Base-by-base conservation (phyloP, 176 grass and related monocot species). In the Carex myosuroides region DNA sequence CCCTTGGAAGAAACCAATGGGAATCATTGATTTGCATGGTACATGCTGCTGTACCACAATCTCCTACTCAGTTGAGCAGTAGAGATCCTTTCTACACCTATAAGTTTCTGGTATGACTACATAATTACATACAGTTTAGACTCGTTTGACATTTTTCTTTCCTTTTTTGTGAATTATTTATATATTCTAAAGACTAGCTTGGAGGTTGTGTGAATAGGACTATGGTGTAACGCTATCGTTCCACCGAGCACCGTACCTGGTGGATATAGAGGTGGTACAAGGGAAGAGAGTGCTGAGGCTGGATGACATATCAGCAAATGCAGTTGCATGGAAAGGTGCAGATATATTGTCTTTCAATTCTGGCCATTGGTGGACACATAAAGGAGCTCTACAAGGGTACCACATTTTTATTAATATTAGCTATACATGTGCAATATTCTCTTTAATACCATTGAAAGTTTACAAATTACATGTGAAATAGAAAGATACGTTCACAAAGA, bases 321-420 rank as follows among this genome's bases (percentile, higher is more conserved):
- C 79, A 81, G 61, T 90, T 22, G 75, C 88, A 63, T 98, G 96
- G 93, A 92, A 59, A 87, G 91, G n/a, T 74, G 93, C 88, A 62
- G 93, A 98, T 83, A 90, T 98, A 52, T 80, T 98, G 60, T 90
- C 83, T 44, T 98, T 98, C 84, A 98, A 98, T 70, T 98, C 96
- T 84, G 93, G 93, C 85, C 96, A 95, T 85, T 93, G 96, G 96
- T 95, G 96, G 96, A 98, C 96, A 52, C 96, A 98, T 87, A 92
- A 74, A 83, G 93, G 96, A 81, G 4, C 88, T 58, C 81, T 95
- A 48, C 91, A 92, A 79, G 96, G 96, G 96, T 90, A 68, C n/a
- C 13, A 17, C 24, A 55, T 76, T 30, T 30, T 70, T n/a, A 3
- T 62, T 17, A 37, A 6, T 16, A 13, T 33, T 35, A 67, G 2